Evolutionary conservation across 306 rosid species (phyloP).

Genomic region (Gastrolobium bilobum): DNA sequence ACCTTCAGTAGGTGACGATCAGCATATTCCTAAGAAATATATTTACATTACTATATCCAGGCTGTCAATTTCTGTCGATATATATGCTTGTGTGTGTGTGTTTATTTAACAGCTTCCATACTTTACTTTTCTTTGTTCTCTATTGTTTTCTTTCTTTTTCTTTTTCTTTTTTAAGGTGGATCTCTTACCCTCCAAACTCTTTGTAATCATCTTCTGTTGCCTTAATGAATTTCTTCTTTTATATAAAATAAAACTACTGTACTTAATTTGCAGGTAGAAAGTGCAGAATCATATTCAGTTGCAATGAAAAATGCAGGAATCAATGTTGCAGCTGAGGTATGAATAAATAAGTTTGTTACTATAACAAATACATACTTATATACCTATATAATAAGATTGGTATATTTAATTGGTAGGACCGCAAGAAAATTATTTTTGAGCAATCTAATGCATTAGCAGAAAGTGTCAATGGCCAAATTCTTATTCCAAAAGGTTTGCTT

Average conservation of each 20-base stretch:
- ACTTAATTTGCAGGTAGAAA: slow-evolving; percentile 68
- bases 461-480: slow-evolving; percentile 75
- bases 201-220: slow-evolving; percentile 2
- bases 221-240: slow-evolving; percentile 5
- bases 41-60: background rate
- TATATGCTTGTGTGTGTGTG: background rate
- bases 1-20: background rate
- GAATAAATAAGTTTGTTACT: background rate
- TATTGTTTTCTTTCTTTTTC: background rate
- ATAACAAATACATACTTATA: background rate
- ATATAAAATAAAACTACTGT: background rate
- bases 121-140: background rate
- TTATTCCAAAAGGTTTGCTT: slow-evolving; percentile 76
- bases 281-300: slow-evolving; percentile 81
- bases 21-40: background rate
- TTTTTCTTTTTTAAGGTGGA: background rate
- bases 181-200: slow-evolving; percentile 6
- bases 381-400: slow-evolving; percentile 24
- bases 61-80: background rate
- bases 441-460: slow-evolving; percentile 72
- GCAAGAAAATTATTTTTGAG: slow-evolving; percentile 71
- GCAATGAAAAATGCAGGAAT: slow-evolving; percentile 68
- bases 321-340: slow-evolving; percentile 79
- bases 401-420: slow-evolving; percentile 68
- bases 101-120: background rate